Evolutionary conservation across 257 asterid genomes (phyloP).

Genomic region (Scutellaria minor): DNA sequence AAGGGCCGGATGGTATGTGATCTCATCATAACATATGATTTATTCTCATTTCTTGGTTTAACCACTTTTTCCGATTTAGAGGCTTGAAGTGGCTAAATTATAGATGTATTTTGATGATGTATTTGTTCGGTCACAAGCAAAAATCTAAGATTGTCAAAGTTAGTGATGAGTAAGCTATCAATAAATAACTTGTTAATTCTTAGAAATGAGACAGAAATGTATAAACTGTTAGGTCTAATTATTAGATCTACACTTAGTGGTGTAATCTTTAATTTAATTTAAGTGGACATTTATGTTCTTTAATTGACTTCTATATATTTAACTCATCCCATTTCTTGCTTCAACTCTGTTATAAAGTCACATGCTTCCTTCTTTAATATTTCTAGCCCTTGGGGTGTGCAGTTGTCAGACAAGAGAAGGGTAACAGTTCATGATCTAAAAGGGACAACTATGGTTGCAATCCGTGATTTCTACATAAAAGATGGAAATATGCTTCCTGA

Average conservation of each 20-base stretch:
- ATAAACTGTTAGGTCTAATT: neutral
- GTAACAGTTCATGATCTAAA: slow-evolving; percentile 45
- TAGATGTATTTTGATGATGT: too few species aligned
- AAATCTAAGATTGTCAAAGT: neutral
- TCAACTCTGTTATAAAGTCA: neutral
- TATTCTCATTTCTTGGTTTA: neutral
- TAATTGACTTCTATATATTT: slow-evolving; percentile 1
- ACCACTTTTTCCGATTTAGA: neutral
- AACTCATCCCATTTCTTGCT: slow-evolving; percentile 17
- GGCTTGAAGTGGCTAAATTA: neutral
- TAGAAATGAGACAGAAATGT: neutral
- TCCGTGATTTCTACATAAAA: slow-evolving; percentile 53
- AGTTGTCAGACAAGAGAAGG: slow-evolving; percentile 60
- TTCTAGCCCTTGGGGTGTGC: slow-evolving; percentile 35
- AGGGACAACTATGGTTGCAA: slow-evolving; percentile 56
- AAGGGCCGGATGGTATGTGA: neutral
- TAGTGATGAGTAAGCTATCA: neutral
- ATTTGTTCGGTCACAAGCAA: too few species aligned
- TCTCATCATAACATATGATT: neutral
- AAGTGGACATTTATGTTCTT: slow-evolving; percentile 2
- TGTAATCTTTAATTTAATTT: slow-evolving; percentile 1
- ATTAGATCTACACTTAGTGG: neutral
- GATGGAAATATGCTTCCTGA: slow-evolving; percentile 53
- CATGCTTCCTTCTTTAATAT: slow-evolving; percentile 10
- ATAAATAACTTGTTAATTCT: neutral